These are phyloP conservation scores for Beauveria sp. DNA, from an alignment of 2,329 filamentous ascomycete species.

Conservation along the genomic window DNA sequence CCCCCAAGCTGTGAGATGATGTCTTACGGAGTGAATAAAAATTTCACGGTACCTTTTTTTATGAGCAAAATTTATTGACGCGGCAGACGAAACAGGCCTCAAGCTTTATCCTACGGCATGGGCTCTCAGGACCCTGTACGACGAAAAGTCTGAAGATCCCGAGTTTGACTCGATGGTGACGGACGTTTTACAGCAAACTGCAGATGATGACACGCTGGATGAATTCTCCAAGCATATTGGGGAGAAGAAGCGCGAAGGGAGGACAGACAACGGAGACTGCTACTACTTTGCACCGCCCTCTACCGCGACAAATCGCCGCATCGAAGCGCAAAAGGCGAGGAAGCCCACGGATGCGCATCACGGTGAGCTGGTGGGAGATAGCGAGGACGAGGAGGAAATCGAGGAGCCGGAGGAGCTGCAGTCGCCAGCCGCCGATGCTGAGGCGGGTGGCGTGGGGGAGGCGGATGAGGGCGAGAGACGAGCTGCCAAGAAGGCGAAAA, in stretches of 20 bases:
- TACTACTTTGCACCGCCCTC: slow-evolving; percentile 46
- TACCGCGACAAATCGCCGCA: slow-evolving; percentile 29
- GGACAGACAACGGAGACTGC: slow-evolving; percentile 42
- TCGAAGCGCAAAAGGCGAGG: slow-evolving; percentile 34
- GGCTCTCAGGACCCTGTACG: slow-evolving; percentile 52
- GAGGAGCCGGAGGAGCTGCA: slow-evolving; percentile 16
- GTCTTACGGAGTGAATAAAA: background rate
- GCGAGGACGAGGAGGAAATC: slow-evolving; percentile 23
- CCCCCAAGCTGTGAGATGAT: background rate
- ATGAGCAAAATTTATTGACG: slow-evolving; percentile 46
- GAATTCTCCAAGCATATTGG: slow-evolving; percentile 45
- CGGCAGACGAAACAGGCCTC: slow-evolving; percentile 52
- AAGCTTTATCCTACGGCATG: slow-evolving; percentile 52
- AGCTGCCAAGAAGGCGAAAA: slow-evolving; percentile 31
- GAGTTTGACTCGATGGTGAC: slow-evolving; percentile 50
- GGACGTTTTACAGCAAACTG: slow-evolving; percentile 49
- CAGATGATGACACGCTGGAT: slow-evolving; percentile 42
- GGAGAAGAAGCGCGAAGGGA: slow-evolving; percentile 50
- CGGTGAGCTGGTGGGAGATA: slow-evolving; percentile 36
- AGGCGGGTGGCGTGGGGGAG: background rate
- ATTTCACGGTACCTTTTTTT: background rate
- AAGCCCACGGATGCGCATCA: slow-evolving; percentile 38
- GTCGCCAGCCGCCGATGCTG: background rate
- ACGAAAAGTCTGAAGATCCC: slow-evolving; percentile 45
- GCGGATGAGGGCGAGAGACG: slow-evolving; percentile 17